phyloP scores from a whole-genome alignment of 2,329 filamentous ascomycete genomes.

The Colletotrichum chrysophilum region DNA sequence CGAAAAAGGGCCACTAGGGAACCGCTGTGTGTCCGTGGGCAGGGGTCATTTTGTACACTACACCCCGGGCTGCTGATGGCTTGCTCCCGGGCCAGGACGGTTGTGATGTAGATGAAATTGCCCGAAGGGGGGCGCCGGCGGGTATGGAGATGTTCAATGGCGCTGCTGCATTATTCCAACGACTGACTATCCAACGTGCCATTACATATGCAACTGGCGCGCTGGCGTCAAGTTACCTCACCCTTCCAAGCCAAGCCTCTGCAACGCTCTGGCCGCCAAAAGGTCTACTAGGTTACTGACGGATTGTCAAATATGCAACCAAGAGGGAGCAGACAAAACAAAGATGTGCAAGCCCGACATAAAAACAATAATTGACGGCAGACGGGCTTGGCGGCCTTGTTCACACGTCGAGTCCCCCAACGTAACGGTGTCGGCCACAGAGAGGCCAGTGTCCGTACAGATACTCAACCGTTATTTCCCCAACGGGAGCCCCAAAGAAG shows the following conservation, averaged over 20 bases:
- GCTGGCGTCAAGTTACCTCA: slow-evolving; percentile 12
- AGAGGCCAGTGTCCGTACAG: background rate
- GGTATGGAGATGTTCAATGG: slow-evolving; percentile 31
- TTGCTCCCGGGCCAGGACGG: slow-evolving; percentile 34
- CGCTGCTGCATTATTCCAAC: slow-evolving; percentile 26
- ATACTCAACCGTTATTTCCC: background rate
- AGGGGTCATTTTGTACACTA: slow-evolving; percentile 25
- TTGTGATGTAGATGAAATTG: slow-evolving; percentile 49
- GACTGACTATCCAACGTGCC: slow-evolving; percentile 24
- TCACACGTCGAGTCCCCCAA: background rate
- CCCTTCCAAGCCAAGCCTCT: slow-evolving; percentile 5
- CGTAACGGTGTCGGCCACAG: background rate
- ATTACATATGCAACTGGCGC: slow-evolving; percentile 30
- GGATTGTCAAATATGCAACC: background rate
- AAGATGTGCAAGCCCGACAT: background rate
- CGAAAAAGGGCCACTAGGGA: slow-evolving; percentile 28
- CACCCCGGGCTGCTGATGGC: slow-evolving; percentile 13
- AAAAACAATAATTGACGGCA: background rate
- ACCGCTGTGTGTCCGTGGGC: slow-evolving; percentile 17
- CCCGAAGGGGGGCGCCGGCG: slow-evolving; percentile 38
- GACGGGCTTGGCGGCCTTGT: background rate
- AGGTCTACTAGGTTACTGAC: background rate
- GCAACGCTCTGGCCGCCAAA: slow-evolving; percentile 12
- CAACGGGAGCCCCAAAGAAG: background rate
- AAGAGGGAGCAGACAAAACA: background rate